Evolutionary conservation across 805 yeast genomes (phyloP).

Genomic region (Teunomyces cretensis): DNA sequence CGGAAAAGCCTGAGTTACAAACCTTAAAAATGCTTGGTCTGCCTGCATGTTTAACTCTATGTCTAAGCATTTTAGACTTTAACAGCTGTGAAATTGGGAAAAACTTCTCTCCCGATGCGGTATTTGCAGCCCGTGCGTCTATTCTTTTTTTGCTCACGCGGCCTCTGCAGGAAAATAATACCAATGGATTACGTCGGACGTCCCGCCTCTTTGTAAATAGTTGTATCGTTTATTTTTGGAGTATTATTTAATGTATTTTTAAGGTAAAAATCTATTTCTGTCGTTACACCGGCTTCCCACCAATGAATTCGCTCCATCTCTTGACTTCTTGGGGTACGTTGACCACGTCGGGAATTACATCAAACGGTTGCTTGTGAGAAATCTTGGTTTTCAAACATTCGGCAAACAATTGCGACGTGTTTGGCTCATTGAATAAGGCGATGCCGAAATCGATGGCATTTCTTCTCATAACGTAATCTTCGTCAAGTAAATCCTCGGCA

Average conservation of each 20-base stretch:
- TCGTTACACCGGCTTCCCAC: slow-evolving; percentile 78
- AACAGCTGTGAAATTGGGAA: too few relatives aligned
- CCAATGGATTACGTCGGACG: background rate
- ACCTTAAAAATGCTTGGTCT: background rate
- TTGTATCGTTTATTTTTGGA: background rate
- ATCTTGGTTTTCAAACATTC: slow-evolving; percentile 74
- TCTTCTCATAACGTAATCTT: slow-evolving; percentile 97
- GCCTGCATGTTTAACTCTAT: background rate
- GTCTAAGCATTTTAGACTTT: too few relatives aligned
- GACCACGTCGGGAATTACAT: slow-evolving; percentile 39
- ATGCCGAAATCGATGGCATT: slow-evolving; percentile 98
- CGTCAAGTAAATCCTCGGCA: slow-evolving; percentile 81
- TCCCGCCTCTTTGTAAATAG: background rate
- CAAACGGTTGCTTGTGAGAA: slow-evolving; percentile 52
- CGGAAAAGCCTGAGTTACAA: background rate
- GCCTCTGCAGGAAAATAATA: background rate
- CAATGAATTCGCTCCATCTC: slow-evolving; percentile 97
- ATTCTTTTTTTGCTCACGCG: too few relatives aligned
- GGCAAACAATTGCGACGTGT: slow-evolving; percentile 86
- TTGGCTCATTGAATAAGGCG: slow-evolving; percentile 95
- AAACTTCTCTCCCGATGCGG: too few relatives aligned
- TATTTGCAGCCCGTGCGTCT: too few relatives aligned
- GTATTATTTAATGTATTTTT: background rate
- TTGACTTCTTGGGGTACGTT: slow-evolving; percentile 80
- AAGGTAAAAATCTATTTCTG: background rate